Evolutionary conservation across 495 filamentous ascomycete species (phyloP), one percentile per base, ranked within the genome.

Genomic region (Aspergillus diversus): DNA sequence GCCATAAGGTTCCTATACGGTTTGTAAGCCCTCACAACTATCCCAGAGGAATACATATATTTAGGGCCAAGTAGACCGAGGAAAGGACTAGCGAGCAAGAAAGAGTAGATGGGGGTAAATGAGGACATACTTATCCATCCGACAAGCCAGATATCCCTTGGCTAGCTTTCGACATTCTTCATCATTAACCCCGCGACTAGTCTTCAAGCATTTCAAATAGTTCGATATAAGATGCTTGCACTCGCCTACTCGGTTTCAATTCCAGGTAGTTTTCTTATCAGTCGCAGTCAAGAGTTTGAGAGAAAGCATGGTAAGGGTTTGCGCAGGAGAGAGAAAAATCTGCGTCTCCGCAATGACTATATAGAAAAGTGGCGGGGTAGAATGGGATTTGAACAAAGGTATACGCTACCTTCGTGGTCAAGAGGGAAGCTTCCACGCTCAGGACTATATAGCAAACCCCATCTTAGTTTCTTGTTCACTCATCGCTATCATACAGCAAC

Each of bases 391-490:
- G n/a, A 48, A 32, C 5, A 54, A 52, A 39, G 33, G 55, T 39
- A 31, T 16, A 31, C 34, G 64, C 43, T 80, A 93, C 92, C 93
- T 69, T 96, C 92, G 66, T 97, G 94, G 72, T 99, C 95, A 49
- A 99, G 87, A 27, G 95, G 95, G 70, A 99, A 99, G 73, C 92
- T 96, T 49, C 95, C 95, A 58, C 95, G 90, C 74, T 99, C 92
- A 0, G 95, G 95, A 53, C 92, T 96, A 65, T 63, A 49, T 4
- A 34, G 5, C 0, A 33, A 43, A 27, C 7, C 21, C 21, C 21
- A 27, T 27, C 21, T 27, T 27, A 27, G 21, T 27, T 27, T 27
- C 21, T 27, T 27, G 21, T 27, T 27, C 21, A 27, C 21, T 27
- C 21, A 27, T 27, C 21, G 21, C 21, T 27, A 27, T 27, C 39